A percentile compares a stretch with the other conserved stretches of the same genome.
phyloP scores from a whole-genome alignment of 2,329 filamentous ascomycete species.

The Aureobasidium pullulans region DNA sequence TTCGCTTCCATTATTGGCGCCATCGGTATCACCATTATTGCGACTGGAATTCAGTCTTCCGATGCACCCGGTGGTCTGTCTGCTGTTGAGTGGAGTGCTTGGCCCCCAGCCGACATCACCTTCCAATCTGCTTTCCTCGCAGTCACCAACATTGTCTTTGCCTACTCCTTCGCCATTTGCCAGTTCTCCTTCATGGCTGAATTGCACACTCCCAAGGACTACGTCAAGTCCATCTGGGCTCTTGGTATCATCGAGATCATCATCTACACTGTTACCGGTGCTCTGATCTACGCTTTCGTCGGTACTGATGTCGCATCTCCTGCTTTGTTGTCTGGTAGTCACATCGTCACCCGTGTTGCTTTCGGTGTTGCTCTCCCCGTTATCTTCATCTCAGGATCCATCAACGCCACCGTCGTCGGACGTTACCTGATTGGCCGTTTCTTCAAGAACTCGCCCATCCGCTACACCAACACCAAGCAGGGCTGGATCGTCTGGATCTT shows the following conservation, averaged over 20 bases:
- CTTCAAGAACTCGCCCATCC: slow-evolving; percentile 49
- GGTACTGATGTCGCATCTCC: slow-evolving; percentile 56
- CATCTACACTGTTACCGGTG: slow-evolving; percentile 59
- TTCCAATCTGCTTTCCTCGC: slow-evolving; percentile 55
- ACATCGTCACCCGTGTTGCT: slow-evolving; percentile 53
- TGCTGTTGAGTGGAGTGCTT: slow-evolving; percentile 28
- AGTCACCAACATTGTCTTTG: slow-evolving; percentile 65
- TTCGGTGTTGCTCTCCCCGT: slow-evolving; percentile 66
- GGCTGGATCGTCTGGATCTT: slow-evolving; percentile 53
- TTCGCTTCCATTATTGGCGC: slow-evolving; percentile 30
- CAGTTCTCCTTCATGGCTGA: slow-evolving; percentile 64
- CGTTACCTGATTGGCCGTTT: slow-evolving; percentile 57
- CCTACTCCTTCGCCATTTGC: slow-evolving; percentile 47
- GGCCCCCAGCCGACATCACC: slow-evolving; percentile 28
- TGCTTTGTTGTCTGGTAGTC: slow-evolving; percentile 56
- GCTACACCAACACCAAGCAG: slow-evolving; percentile 33
- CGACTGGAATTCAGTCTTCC: slow-evolving; percentile 26
- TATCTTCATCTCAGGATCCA: slow-evolving; percentile 65
- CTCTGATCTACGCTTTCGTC: slow-evolving; percentile 61
- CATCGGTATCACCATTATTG: slow-evolving; percentile 30
- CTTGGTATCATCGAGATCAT: slow-evolving; percentile 56
- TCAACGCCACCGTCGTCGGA: slow-evolving; percentile 50
- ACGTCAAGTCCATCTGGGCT: slow-evolving; percentile 51
- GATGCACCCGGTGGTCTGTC: slow-evolving; percentile 24
- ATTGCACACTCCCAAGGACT: slow-evolving; percentile 56